Percentiles rank a stretch among this genome's conserved stretches.
These are phyloP conservation scores for Elaeis guineensis DNA, from an alignment of 176 grass and related monocot species.

Conservation along the genomic window DNA sequence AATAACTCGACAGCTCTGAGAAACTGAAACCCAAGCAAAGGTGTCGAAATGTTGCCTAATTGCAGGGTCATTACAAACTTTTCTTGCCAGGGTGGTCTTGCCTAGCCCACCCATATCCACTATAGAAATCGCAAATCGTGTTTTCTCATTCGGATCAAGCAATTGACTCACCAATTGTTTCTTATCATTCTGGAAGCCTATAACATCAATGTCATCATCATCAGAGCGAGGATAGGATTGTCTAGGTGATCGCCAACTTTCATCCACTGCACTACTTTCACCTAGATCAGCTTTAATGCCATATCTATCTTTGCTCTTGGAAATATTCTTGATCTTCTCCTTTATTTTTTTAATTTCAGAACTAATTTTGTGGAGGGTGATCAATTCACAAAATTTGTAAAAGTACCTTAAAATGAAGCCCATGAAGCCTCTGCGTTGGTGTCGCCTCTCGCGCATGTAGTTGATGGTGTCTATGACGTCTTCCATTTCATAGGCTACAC, in stretches of 20 bases:
- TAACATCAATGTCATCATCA: slow-evolving; percentile 7
- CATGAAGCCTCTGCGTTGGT: too few relatives aligned
- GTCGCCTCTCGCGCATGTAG: too few relatives aligned
- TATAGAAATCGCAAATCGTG: slow-evolving; percentile 7
- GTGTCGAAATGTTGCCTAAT: background rate
- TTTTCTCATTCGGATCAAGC: background rate
- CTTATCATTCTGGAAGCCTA: slow-evolving; percentile 13
- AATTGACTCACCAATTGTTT: slow-evolving; percentile 1
- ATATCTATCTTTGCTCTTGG: background rate
- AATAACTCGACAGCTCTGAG: background rate
- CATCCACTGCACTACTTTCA: background rate
- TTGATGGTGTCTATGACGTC: slow-evolving; percentile 6
- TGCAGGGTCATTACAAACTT: slow-evolving; percentile 5
- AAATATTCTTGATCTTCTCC: slow-evolving; percentile 12
- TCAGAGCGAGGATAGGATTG: background rate
- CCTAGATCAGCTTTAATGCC: slow-evolving; percentile 13
- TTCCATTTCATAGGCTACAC: slow-evolving; percentile 14
- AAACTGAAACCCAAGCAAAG: slow-evolving; percentile 14
- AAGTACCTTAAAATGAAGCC: background rate
- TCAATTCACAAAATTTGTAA: background rate
- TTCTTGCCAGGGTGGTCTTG: background rate
- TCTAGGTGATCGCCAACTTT: too few relatives aligned
- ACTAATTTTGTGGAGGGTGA: background rate
- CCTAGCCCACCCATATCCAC: slow-evolving; percentile 9
- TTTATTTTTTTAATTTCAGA: slow-evolving; percentile 7